These are phyloP conservation scores for Amanita fuliginea DNA, from an alignment of 768 basidiomycete species.

Conservation along the genomic window DNA sequence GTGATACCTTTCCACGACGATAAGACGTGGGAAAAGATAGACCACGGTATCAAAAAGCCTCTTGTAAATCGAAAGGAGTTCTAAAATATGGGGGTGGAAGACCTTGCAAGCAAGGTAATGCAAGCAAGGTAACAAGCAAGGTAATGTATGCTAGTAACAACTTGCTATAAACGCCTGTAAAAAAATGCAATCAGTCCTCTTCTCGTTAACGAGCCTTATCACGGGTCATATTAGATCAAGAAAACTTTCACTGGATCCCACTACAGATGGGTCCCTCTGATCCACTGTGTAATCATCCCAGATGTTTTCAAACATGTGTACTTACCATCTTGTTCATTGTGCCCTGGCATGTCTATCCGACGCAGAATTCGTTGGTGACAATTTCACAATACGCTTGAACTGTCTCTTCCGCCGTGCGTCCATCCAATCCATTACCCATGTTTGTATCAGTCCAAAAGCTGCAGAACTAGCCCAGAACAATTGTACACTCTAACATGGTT, in stretches of 20 bases:
- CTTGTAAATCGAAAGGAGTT: too few species aligned
- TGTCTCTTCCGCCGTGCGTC: constrained; percentile 29
- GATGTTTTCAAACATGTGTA: constrained; percentile 2
- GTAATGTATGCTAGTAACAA: not conserved
- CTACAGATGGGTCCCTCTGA: constrained; percentile 39
- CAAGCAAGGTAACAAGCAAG: too few species aligned
- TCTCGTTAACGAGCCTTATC: not conserved
- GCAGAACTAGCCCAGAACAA: constrained; percentile 77
- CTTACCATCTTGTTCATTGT: constrained; percentile 6
- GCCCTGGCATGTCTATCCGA: not conserved
- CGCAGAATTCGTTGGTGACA: not conserved
- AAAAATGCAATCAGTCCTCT: not conserved
- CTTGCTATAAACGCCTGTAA: not conserved
- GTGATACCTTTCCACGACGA: too few species aligned
- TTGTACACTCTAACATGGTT: constrained; percentile 40
- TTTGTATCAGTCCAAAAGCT: constrained; percentile 60
- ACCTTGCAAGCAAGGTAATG: too few species aligned
- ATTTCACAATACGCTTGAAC: not conserved
- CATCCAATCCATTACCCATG: constrained; percentile 63
- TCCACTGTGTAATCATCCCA: constrained; percentile 70
- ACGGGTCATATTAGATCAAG: constrained; percentile 89
- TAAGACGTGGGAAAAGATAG: too few species aligned
- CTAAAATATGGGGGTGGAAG: too few species aligned
- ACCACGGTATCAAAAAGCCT: too few species aligned
- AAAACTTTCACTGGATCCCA: constrained; percentile 48